Percentiles rank a stretch among this genome's conserved stretches.
Conservation (phyloP, 208 protist genomes). For the Crithidia mellificae region DNA sequence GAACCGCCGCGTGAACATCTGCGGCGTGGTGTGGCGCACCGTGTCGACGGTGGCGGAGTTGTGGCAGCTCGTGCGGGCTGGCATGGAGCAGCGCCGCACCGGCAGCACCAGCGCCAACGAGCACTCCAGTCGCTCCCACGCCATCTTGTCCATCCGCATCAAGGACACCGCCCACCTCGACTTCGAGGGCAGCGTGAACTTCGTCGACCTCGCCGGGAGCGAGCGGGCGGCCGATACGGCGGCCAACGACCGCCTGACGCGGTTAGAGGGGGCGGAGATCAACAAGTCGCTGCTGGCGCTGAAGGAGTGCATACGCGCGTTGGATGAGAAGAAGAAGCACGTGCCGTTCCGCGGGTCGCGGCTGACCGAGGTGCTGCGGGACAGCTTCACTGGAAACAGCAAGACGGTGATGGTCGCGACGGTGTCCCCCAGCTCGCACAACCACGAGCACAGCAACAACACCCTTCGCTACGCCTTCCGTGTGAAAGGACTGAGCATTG, state of each 20-base stretch:
- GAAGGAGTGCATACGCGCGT: constrained; percentile 98
- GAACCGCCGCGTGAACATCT: constrained; percentile 87
- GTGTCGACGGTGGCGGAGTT: constrained; percentile 63
- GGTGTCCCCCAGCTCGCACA: constrained; percentile 83
- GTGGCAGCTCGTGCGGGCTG: constrained; percentile 69
- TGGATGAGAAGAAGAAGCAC: constrained; percentile 93
- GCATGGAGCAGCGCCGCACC: constrained; percentile 79
- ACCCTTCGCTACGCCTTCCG: constrained; percentile 97
- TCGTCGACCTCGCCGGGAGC: constrained; percentile 98
- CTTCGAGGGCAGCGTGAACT: constrained; percentile 80
- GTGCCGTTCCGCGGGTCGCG: constrained; percentile 96
- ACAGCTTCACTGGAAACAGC: constrained; percentile 96
- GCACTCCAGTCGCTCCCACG: constrained; percentile 88
- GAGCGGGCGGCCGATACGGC: constrained; percentile 95
- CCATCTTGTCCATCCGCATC: constrained; percentile 75
- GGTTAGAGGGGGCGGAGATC: constrained; percentile 98
- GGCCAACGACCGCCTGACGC: constrained; percentile 87
- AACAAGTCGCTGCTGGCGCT: constrained; percentile 99
- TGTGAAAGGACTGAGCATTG: constrained; percentile 81
- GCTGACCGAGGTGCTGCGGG: constrained; percentile 95
- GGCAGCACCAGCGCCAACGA: constrained; percentile 91
- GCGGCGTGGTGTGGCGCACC: constrained; percentile 84
- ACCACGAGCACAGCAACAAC: constrained; percentile 96
- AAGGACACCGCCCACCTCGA: constrained; percentile 44
- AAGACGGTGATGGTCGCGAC: constrained; percentile 96